Evolutionary conservation across 2,329 filamentous ascomycete genomes (phyloP).

Genomic region (Epichloe uncinata): DNA sequence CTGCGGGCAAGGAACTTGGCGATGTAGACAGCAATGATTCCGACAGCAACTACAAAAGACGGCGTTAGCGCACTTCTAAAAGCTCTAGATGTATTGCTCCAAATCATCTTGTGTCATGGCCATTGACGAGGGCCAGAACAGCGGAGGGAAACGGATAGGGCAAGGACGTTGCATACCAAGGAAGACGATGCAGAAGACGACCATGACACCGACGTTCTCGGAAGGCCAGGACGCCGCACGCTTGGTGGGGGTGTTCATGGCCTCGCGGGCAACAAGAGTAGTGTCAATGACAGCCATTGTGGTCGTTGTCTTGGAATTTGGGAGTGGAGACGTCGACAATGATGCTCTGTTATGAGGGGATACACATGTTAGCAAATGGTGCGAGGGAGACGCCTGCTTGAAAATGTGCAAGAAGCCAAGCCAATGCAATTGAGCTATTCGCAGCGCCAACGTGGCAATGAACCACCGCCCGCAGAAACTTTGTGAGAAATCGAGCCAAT

Average conservation of each 20-base stretch:
- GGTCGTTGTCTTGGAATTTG: conserved; percentile 6
- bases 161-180: conserved; percentile 18
- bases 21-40: conserved; percentile 18
- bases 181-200: conserved; percentile 31
- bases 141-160: background rate
- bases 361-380: background rate
- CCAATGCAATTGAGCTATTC: background rate
- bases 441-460: background rate
- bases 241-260: conserved; percentile 21
- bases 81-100: background rate
- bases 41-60: conserved; percentile 17
- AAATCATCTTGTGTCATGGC: background rate
- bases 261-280: conserved; percentile 21
- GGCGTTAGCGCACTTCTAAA: conserved; percentile 5
- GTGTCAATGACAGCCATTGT: conserved; percentile 30
- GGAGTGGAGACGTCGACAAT: background rate
- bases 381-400: background rate
- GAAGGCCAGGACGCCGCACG: conserved; percentile 27
- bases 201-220: conserved; percentile 26
- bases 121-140: background rate
- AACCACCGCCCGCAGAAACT: background rate
- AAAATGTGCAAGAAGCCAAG: background rate
- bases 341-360: background rate
- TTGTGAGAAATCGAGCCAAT: background rate
- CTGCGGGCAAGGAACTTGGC: conserved; percentile 16